Conservation (phyloP, 495 filamentous ascomycete species). For the Hyphodiscus hymeniophilus region DNA sequence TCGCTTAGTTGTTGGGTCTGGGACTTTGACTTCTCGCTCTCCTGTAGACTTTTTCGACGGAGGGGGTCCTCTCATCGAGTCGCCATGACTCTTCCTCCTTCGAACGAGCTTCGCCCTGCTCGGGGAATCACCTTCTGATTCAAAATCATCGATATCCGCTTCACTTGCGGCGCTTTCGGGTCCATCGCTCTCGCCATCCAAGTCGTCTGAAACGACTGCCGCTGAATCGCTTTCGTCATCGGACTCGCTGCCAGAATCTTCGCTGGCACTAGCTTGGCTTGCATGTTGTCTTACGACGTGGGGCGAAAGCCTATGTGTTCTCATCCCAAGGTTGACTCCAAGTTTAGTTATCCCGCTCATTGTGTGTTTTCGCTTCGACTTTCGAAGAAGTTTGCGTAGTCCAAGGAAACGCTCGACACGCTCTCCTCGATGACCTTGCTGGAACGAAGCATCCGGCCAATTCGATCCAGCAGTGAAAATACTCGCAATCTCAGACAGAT, state of each 20-base stretch:
- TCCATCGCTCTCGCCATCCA: constrained; percentile 17
- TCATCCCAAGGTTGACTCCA: constrained; percentile 64
- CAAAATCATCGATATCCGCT: constrained; percentile 38
- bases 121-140: constrained; percentile 16
- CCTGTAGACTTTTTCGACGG: constrained; percentile 23
- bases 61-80: constrained; percentile 20
- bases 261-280: constrained; percentile 17
- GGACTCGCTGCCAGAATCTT: constrained; percentile 16
- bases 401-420: constrained; percentile 33
- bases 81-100: constrained; percentile 20
- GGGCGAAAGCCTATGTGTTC: constrained; percentile 62
- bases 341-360: constrained; percentile 52
- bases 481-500: constrained; percentile 27
- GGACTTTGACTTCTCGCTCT: constrained; percentile 18
- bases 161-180: constrained; percentile 40
- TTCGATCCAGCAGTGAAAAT: constrained; percentile 26
- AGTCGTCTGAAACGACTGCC: neutral
- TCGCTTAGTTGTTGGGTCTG: neutral
- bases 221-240: constrained; percentile 15
- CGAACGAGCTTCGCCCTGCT: neutral
- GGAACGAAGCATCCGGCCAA: constrained; percentile 49
- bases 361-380: constrained; percentile 47
- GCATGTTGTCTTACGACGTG: constrained; percentile 46
- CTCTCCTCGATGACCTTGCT: constrained; percentile 34
- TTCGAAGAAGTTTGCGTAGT: constrained; percentile 40